Evolutionary conservation across 164 flowering plant genomes (phyloP).

Genomic region (Tetrastigma voinierianum): DNA sequence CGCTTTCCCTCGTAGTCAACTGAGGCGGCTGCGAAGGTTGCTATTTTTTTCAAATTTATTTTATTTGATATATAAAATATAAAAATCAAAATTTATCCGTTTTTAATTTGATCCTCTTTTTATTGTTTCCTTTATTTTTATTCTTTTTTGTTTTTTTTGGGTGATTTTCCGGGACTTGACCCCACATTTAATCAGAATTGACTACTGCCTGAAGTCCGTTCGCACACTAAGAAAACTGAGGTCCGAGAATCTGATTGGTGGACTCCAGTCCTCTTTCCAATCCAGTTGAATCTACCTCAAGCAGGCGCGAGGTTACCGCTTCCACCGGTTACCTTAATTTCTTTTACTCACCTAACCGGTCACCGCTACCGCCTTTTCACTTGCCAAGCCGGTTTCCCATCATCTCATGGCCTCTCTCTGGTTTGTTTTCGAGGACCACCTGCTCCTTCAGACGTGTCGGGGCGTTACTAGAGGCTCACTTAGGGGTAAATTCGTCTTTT

Average conservation of each 20-base stretch:
- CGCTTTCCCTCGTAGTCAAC: slow-evolving; percentile 9
- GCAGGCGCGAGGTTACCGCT: slow-evolving; percentile 15
- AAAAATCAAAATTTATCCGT: neutral
- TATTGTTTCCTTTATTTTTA: neutral
- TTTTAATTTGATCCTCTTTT: neutral
- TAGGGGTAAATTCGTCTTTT: neutral
- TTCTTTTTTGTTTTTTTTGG: slow-evolving; percentile 15
- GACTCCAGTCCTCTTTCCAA: slow-evolving; percentile 25
- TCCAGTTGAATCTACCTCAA: slow-evolving; percentile 18
- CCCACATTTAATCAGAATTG: slow-evolving; percentile 29
- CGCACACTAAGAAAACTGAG: slow-evolving; percentile 12
- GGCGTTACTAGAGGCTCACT: neutral
- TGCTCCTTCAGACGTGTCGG: neutral
- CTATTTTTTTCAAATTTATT: neutral
- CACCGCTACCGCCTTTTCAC: slow-evolving; percentile 14
- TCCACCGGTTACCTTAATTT: slow-evolving; percentile 19
- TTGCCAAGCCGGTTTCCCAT: slow-evolving; percentile 20
- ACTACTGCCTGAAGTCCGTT: slow-evolving; percentile 33
- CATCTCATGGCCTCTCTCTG: neutral
- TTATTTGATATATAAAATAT: neutral
- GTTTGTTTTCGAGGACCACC: neutral
- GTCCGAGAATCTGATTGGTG: slow-evolving; percentile 27
- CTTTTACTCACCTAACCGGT: slow-evolving; percentile 24
- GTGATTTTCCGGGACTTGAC: slow-evolving; percentile 51
- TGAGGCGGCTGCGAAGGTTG: slow-evolving; percentile 14